Percentiles rank a stretch among this genome's conserved stretches.
These are phyloP conservation scores for Pichia sp. DNA, from an alignment of 1,139 yeast species.

Conservation along the genomic window DNA sequence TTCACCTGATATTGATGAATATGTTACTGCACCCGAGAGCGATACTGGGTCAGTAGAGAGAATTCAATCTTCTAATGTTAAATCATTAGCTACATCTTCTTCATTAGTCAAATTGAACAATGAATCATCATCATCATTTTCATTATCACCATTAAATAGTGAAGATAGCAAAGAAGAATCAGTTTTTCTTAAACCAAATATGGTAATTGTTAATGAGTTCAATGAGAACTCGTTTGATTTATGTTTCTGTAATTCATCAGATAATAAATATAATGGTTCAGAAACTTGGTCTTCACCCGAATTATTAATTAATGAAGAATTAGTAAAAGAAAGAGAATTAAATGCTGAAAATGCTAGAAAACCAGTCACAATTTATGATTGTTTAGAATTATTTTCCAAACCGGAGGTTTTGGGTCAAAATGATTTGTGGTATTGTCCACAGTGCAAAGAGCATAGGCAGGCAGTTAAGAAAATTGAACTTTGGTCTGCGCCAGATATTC, in stretches of 20 bases:
- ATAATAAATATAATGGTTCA: slow-evolving; percentile 33
- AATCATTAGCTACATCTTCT: background rate
- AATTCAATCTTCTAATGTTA: background rate
- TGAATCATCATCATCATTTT: background rate
- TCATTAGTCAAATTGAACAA: background rate
- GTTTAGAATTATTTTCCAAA: slow-evolving; percentile 67
- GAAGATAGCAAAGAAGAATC: background rate
- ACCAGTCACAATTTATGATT: slow-evolving; percentile 64
- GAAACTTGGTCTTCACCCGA: slow-evolving; percentile 53
- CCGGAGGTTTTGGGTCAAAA: slow-evolving; percentile 85
- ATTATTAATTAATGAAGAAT: slow-evolving; percentile 44
- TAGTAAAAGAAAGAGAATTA: slow-evolving; percentile 35
- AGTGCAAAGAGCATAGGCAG: slow-evolving; percentile 80
- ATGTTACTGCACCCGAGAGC: slow-evolving; percentile 7
- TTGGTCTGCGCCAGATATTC: slow-evolving; percentile 88
- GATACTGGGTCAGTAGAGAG: too few relatives aligned
- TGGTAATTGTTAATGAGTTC: slow-evolving; percentile 70
- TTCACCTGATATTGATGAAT: slow-evolving; percentile 15
- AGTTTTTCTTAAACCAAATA: slow-evolving; percentile 2
- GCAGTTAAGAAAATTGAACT: slow-evolving; percentile 89
- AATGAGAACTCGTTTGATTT: slow-evolving; percentile 39
- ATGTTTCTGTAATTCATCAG: slow-evolving; percentile 43
- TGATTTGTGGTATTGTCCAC: slow-evolving; percentile 93
- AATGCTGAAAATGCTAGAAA: slow-evolving; percentile 36
- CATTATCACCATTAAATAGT: background rate